Evolutionary conservation across 352 stramenopile species (phyloP).

Genomic region (Pythium angustatum): DNA sequence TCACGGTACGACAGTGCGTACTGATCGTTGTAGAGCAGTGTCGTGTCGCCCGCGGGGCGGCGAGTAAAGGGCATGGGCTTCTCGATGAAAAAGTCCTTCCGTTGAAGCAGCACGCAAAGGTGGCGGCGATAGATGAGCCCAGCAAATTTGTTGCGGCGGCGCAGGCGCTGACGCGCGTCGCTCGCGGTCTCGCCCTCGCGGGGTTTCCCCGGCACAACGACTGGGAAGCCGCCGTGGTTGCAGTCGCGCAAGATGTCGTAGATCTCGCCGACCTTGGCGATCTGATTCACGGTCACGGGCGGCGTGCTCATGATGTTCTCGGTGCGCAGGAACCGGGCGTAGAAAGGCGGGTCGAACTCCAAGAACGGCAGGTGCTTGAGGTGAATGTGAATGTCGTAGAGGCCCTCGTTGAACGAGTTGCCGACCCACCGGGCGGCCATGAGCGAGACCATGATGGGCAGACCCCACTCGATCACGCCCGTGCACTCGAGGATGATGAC

Average conservation of each 20-base stretch:
- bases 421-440: slow-evolving; percentile 96
- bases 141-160: slow-evolving; percentile 49
- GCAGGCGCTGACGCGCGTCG: slow-evolving; percentile 24
- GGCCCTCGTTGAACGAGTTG: slow-evolving; percentile 97
- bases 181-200: slow-evolving; percentile 38
- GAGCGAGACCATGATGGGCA: slow-evolving; percentile 98
- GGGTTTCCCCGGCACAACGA: slow-evolving; percentile 49
- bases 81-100: slow-evolving; percentile 85
- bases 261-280: slow-evolving; percentile 77
- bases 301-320: slow-evolving; percentile 79
- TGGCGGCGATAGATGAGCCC: slow-evolving; percentile 81
- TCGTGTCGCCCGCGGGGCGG: slow-evolving; percentile 73
- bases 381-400: slow-evolving; percentile 99
- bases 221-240: slow-evolving; percentile 76
- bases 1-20: slow-evolving; percentile 84
- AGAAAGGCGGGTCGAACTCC: slow-evolving; percentile 92
- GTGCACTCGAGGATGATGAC: slow-evolving; percentile 99
- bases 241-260: slow-evolving; percentile 72
- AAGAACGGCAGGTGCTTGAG: slow-evolving; percentile 97
- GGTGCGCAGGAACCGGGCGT: slow-evolving; percentile 70
- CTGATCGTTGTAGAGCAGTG: slow-evolving; percentile 85
- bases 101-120: slow-evolving; percentile 76
- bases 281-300: slow-evolving; percentile 63
- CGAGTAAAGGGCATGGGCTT: slow-evolving; percentile 78
- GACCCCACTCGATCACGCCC: slow-evolving; percentile 97